Base-by-base conservation (phyloP, 768 basidiomycete species). In the Lanmaoa pseudosensibilis region DNA sequence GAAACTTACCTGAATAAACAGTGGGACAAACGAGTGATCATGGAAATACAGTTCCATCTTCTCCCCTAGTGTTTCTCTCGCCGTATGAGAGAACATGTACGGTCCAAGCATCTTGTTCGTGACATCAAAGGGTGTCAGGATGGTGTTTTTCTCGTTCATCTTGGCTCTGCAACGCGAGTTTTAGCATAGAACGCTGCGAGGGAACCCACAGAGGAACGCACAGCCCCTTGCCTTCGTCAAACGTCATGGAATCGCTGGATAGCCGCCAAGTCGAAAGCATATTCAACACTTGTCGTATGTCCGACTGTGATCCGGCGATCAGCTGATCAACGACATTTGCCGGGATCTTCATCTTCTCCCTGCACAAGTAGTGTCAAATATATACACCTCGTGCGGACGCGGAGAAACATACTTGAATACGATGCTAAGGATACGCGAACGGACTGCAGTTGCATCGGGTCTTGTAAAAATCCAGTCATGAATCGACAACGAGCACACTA, bases 241-340 rank as follows among this genome's bases (percentile, higher is more conserved):
- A 98, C 62, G 86, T 81, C 88, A 99, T 92, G 3, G 83, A 79
- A 53, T 80, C 71, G 58, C 77, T 87, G 10, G 88, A 89, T n/a
- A 98, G 73, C 65, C 88, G 94, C 92, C 94, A 98, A 0, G 96
- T 98, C 5, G 97, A 96, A 13, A 99, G 77, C 94, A 99, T 98
- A 70, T 98, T 98, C 57, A 99, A 75, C 19, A 98, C 92, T 69
- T 96, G 96, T 4, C 97, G 90, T 55, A 99, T 96, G 72, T 99
- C 97, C 2, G 95, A 96, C 64, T 97, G 92, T 2, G 94, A 81
- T 5, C 96, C 91, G 2, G 76, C 72, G 54, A 98, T 83, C 33
- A 99, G 87, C 69, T 97, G 92, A 66, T 99, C 97, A 34, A 98
- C 73, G 40, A 95, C 96, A 55, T 92, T 92, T 0, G 86, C 84